Evolutionary conservation across 2,329 filamentous ascomycete species (phyloP).

Genomic region (Aspergillus sp.): DNA sequence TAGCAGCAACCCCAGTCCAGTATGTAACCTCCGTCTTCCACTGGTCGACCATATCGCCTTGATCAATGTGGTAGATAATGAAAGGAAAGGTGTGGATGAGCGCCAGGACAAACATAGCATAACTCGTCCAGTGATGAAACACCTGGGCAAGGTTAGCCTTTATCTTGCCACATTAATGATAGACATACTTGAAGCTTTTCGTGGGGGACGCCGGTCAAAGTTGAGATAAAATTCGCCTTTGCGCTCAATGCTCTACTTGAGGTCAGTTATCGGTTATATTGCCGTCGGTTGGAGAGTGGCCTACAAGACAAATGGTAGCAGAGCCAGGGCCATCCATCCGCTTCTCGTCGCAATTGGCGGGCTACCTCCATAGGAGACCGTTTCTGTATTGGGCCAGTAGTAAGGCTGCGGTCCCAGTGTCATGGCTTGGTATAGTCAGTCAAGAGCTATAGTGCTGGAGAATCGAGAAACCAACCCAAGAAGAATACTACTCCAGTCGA

Average conservation of each 20-base stretch:
- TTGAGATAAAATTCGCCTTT: conserved; percentile 60
- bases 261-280: neutral
- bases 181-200: conserved; percentile 55
- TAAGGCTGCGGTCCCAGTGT: conserved; percentile 55
- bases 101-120: conserved; percentile 59
- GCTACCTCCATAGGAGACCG: conserved; percentile 50
- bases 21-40: conserved; percentile 53
- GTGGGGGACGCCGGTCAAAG: conserved; percentile 57
- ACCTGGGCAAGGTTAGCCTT: conserved; percentile 15
- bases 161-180: neutral
- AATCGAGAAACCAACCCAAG: conserved; percentile 35
- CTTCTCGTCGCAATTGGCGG: conserved; percentile 57
- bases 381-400: conserved; percentile 55
- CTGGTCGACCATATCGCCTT: conserved; percentile 51
- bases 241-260: conserved; percentile 47
- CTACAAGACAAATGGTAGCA: conserved; percentile 55
- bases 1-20: conserved; percentile 58
- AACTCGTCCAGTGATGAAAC: conserved; percentile 57
- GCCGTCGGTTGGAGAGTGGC: conserved; percentile 2
- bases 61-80: conserved; percentile 54
- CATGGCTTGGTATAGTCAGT: conserved; percentile 38
- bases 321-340: conserved; percentile 56
- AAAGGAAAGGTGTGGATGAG: conserved; percentile 64
- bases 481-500: conserved; percentile 50
- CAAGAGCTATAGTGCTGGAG: neutral